Evolutionary conservation across 2,329 filamentous ascomycete genomes (phyloP), one percentile per base, ranked within the genome.

Genomic region (Clarireedia monteithiana): DNA sequence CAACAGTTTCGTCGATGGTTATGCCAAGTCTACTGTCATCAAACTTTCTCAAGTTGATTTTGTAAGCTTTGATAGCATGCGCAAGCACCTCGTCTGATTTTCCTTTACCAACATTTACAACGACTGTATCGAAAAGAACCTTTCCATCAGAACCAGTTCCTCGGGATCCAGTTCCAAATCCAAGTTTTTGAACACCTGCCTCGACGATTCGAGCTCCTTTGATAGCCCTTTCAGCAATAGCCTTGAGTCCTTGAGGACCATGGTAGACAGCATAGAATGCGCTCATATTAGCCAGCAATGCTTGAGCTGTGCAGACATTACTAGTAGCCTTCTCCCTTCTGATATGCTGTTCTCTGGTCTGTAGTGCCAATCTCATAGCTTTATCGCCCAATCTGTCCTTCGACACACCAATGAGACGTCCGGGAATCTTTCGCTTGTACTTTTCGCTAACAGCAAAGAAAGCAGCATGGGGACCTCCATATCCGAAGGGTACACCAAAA

Each of bases 241-340:
- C 80, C 72, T 84, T 90, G 50, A 97, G 75, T 17, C 91, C 91
- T 53, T 83, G 73, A 0, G 92, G 92, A 3, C 92, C 92, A 69
- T 97, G 92, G 71, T 96, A 97, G 53, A 96, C 79, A 52, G 91
- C 91, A 69, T 96, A 97, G 75, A 96, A 86, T 54, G 91, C 90
- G 64, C 84, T 92, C 89, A 96, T 96, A 72, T 97, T 97, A 39
- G 92, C 92, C 51, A 96, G 77, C 26, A 97, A 76, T 7, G 92
- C 92, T 73, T 97, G 92, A 1, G 92, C 91, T 1, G 92, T 97
- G 75, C 92, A 97, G 58, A 96, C 91, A 69, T 97, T 97, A 76
- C 91, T 96, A 1, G 92, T 97, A 1, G 92, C 92, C 79, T 96
- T 96, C 71, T 97, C 92, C 67, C 92, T 83, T 62, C 92, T 83